Evolutionary conservation across 208 protist species (phyloP).

Genomic region (Porcisia hertigi): DNA sequence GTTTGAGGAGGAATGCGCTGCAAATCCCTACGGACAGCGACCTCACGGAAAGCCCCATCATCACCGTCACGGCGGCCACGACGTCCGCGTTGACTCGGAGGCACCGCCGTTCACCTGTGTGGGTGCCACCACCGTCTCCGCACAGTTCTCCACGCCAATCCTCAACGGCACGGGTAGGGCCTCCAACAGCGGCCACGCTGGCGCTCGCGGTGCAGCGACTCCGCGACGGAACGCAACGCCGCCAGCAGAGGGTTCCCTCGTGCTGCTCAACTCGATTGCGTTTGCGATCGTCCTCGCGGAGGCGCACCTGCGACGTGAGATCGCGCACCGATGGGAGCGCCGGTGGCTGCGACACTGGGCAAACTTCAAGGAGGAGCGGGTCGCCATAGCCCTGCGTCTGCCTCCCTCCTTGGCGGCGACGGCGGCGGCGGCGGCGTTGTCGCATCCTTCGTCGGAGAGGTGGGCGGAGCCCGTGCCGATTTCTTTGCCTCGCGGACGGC

Average conservation of each 20-base stretch:
- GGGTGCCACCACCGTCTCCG: neutral
- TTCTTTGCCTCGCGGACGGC: neutral
- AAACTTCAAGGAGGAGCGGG: constrained; percentile 39
- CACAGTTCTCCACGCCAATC: neutral
- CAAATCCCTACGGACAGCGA: neutral
- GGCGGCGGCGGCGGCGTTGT: neutral
- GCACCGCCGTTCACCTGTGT: neutral
- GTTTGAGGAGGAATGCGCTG: neutral
- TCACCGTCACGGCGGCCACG: neutral
- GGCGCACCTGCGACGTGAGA: constrained; percentile 50
- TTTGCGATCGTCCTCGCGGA: constrained; percentile 68
- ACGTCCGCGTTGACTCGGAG: neutral
- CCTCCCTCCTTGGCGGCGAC: neutral
- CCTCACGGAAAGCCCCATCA: neutral
- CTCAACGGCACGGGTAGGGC: neutral
- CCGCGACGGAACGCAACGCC: neutral
- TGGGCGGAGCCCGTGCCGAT: neutral
- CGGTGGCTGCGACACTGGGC: constrained; percentile 33
- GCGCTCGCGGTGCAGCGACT: constrained; percentile 7
- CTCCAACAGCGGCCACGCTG: constrained; percentile 5
- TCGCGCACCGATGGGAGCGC: constrained; percentile 56
- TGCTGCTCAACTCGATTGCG: constrained; percentile 30
- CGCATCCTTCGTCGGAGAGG: neutral
- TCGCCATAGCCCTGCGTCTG: constrained; percentile 24
- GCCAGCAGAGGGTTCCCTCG: neutral